These are phyloP conservation scores for Didymella lethalis DNA, from an alignment of 2,329 filamentous ascomycete genomes.

Conservation along the genomic window DNA sequence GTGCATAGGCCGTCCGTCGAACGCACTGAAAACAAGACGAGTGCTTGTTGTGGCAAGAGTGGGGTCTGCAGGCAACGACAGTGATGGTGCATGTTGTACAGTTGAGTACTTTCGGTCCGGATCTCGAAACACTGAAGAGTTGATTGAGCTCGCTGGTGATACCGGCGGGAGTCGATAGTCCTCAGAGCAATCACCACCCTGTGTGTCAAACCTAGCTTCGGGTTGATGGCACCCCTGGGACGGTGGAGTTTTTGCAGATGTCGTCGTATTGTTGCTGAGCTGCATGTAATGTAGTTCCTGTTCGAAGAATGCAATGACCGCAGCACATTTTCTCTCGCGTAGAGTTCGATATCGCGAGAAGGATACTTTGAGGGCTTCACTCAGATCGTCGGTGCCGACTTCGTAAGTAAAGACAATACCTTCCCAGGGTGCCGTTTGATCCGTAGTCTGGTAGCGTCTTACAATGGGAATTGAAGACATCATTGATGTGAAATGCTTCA, in stretches of 20 bases:
- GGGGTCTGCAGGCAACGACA: background rate
- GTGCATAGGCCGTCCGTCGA: constrained; percentile 30
- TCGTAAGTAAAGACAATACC: constrained; percentile 34
- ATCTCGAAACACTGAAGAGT: background rate
- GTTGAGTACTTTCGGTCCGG: background rate
- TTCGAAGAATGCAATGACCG: constrained; percentile 39
- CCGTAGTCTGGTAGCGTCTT: constrained; percentile 28
- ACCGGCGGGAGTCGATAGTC: background rate
- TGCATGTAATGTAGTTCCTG: constrained; percentile 34
- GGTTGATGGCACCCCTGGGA: background rate
- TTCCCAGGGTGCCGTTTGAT: constrained; percentile 37
- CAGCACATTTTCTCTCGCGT: constrained; percentile 38
- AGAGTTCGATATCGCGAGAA: constrained; percentile 33
- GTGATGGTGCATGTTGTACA: background rate
- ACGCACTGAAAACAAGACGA: constrained; percentile 37
- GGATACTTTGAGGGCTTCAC: constrained; percentile 29
- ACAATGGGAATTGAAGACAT: constrained; percentile 27
- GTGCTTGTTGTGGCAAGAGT: constrained; percentile 14
- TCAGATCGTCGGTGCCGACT: constrained; percentile 37
- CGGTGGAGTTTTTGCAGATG: background rate
- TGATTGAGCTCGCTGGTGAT: background rate
- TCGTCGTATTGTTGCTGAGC: background rate
- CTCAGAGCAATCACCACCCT: background rate
- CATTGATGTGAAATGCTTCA: background rate
- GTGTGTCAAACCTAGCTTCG: background rate